phyloP scores from a whole-genome alignment of 192 early-diverging fungal species.

The Diversispora epigaea region DNA sequence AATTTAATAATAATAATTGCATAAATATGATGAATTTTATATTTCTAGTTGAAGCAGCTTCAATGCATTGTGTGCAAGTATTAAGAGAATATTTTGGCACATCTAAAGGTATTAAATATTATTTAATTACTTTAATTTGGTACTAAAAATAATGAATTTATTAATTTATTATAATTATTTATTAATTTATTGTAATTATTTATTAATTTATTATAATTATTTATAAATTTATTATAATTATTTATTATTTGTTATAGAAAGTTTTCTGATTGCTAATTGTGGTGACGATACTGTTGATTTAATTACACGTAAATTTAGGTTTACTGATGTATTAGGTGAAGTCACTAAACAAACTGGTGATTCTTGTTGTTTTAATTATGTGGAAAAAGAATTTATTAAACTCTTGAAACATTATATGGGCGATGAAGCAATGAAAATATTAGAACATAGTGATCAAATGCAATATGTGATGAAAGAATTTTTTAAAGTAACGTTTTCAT shows the following conservation, averaged over 20 bases:
- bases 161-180: too few species aligned
- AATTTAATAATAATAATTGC: neutral
- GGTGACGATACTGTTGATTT: constrained; percentile 50
- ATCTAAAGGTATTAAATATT: neutral
- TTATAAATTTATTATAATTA: too few species aligned
- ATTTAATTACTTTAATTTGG: too few species aligned
- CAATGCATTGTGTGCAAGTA: neutral
- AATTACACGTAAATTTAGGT: constrained; percentile 29
- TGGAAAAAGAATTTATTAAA: constrained; percentile 46
- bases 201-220: too few species aligned
- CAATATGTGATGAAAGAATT: neutral
- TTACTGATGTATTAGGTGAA: constrained; percentile 35
- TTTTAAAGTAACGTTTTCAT: neutral
- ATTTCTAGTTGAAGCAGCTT: neutral
- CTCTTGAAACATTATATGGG: constrained; percentile 46
- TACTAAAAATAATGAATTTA: too few species aligned
- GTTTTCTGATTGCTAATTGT: constrained; percentile 49
- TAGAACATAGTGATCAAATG: constrained; percentile 23
- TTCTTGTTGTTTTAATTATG: constrained; percentile 41
- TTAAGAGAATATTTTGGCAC: neutral
- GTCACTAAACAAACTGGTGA: constrained; percentile 34
- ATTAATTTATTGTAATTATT: too few species aligned
- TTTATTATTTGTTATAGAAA: too few species aligned
- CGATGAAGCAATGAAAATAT: constrained; percentile 34
- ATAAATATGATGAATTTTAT: neutral